Evolutionary conservation across 495 filamentous ascomycete genomes (phyloP), one percentile per base, ranked within the genome.

Genomic region (Penicillium canariense): DNA sequence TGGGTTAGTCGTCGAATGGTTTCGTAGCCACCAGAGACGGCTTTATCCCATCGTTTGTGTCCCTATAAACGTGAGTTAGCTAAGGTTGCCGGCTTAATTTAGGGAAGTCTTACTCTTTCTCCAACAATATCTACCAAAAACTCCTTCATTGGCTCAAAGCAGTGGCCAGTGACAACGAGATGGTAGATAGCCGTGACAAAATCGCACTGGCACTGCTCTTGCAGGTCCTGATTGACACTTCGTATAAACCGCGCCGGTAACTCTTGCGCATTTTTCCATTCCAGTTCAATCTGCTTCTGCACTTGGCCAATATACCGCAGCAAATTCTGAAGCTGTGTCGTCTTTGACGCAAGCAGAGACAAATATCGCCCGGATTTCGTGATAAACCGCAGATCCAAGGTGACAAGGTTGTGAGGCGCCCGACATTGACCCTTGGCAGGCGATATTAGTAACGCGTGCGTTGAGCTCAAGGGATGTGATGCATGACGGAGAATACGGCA

Each of bases 21-120:
- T 48, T 89, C 83, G 23, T 95, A 87, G 4, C 90, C 91, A 28
- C 76, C 79, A 2, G 81, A 77, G 17, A 94, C 85, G 15, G 89
- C 86, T 63, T 94, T 92, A 45, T 97, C 91, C 94, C 94, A 98
- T 50, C 94, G 81, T 69, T 96, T 97, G 62, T 96, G 89, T 3
- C 91, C 91, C 90, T 96, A 53, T 51, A 5, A 10, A n/a, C 28
- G 43, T 23, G 18, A 48, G 10, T 71, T 49, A 74, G 54, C 49
- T 17, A 26, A 10, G 26, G 1, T 12, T 3, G n/a, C 2, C 10
- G 15, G 6, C 26, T 5, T 17, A 3, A 22, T 18, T 7, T 8
- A 11, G 44, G 26, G 9, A 34, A 40, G 14, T 40, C 79, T 54
- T 79, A 94, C 91, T 61, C 90, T 79, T 60, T 97, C 94, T 25